Evolutionary conservation across 192 early-diverging fungal genomes (phyloP), one percentile per base, ranked within the genome.

Genomic region (Ambispora gerdemannii): DNA sequence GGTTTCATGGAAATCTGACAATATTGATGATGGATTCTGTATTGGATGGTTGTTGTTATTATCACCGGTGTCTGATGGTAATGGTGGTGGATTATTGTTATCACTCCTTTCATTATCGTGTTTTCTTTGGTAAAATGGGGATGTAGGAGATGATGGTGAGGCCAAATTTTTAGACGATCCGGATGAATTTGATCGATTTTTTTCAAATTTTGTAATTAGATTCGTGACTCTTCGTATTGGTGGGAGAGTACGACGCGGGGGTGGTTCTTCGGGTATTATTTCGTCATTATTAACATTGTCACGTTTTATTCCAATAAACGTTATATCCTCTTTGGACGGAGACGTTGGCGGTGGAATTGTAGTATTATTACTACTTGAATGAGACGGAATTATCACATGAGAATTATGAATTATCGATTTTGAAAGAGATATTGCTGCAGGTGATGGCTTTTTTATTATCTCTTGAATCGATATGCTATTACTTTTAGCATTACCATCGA

Each of bases 121-220:
- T 31, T 17, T 20, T 50, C 0, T 24, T 36, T 1, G 61, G 47
- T 50, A 30, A 50, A 4, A 30, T 30, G 63, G 63, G 19, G 63
- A 65, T 4, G 63, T 50, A 1, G 63, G 63, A 20, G 63, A 47
- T 19, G 63, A 30, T 30, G 11, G n/a, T n/a, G n/a, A n/a, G n/a
- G n/a, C n/a, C n/a, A n/a, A n/a, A n/a, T n/a, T n/a, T n/a, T n/a
- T n/a, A n/a, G n/a, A n/a, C n/a, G n/a, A n/a, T n/a, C n/a, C n/a
- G n/a, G n/a, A n/a, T n/a, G n/a, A n/a, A n/a, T n/a, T n/a, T n/a
- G n/a, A n/a, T n/a, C n/a, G 6, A 17, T 30, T 27, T 30, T 65
- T 65, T 50, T 65, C 63, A 65, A 65, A 65, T 50, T n/a, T 25
- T 10, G 63, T 50, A 2, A 65, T 47, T 0, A 65, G 20, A 50